Conservation (phyloP, 768 basidiomycete genomes). For the Podaxis sp. region DNA sequence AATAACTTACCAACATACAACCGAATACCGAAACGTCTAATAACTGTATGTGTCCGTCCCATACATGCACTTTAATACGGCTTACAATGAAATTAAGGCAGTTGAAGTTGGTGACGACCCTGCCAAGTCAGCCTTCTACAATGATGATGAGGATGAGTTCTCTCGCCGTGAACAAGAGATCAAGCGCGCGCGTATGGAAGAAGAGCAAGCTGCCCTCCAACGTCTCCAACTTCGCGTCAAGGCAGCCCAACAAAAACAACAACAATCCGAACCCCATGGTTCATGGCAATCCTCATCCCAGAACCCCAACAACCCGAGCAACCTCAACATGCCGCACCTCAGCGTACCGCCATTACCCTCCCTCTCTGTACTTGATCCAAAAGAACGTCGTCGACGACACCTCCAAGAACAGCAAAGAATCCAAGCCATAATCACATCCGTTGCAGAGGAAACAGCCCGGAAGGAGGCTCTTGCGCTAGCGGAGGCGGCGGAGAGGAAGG, state of each 20-base stretch:
- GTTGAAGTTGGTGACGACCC: background rate
- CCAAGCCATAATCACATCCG: conserved; percentile 38
- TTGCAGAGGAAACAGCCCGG: conserved; percentile 31
- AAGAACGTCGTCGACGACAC: background rate
- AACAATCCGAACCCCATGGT: conserved; percentile 1
- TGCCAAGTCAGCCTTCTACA: background rate
- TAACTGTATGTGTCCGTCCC: conserved; percentile 21
- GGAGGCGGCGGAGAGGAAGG: conserved; percentile 29
- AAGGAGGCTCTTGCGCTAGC: conserved; percentile 29
- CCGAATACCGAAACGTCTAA: conserved; percentile 76
- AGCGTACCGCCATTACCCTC: background rate
- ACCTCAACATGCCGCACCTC: background rate
- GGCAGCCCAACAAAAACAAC: conserved; percentile 11
- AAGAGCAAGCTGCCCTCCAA: conserved; percentile 6
- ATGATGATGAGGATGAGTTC: conserved; percentile 14
- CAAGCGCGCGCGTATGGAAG: conserved; percentile 11
- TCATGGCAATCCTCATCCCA: background rate
- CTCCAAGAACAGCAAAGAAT: conserved; percentile 18
- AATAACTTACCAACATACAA: conserved; percentile 71
- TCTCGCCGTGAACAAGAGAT: conserved; percentile 8
- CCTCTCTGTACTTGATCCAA: background rate
- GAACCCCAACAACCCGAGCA: background rate
- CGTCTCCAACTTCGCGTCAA: conserved; percentile 12
- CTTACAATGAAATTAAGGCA: background rate
- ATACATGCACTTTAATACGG: background rate